Evolutionary conservation across 495 filamentous ascomycete genomes (phyloP), one percentile per base, ranked within the genome.

Genomic region (Opeltia flavorubescens): DNA sequence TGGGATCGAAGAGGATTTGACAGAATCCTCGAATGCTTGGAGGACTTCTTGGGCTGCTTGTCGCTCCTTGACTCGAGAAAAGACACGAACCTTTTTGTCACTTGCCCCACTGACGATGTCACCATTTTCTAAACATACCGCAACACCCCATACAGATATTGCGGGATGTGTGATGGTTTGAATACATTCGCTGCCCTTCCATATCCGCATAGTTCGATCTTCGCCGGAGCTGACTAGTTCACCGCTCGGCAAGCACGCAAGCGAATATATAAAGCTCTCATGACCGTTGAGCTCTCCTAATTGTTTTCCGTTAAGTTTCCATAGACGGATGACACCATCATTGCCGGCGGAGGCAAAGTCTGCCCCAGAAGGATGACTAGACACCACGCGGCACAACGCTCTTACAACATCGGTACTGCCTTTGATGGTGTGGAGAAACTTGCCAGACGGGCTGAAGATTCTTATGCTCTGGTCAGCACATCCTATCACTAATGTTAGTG

Each of bases 151-250:
- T 1, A 99, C 88, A 0, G 89, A 95, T 30, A 95, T 94, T 11
- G 93, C 93, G 29, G 93, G 93, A 59, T 95, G 93, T 4, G 89
- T 95, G 49, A 99, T 96, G 9, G 87, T 94, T 64, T 99, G 93
- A 44, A 95, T 65, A 57, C 89, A 95, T 41, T 88, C 69, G 15
- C 63, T 75, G 30, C 78, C 80, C 50, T 75, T 77, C 93, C 93
- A 99, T 56, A 99, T 70, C 42, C 86, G 71, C 15, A 89, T 75
- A 7, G 93, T 95, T 39, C 93, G 78, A 63, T 99, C 93, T 61
- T 99, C 93, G 8, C 86, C 85, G 2, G 86, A 79, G 60, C 89
- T 95, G 35, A 89, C 84, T 15, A 99, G 66, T 54, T 95, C 89
- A 5, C 89, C 89, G 0, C 80, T 80, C 1, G 91, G 84, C 12